phyloP scores from a whole-genome alignment of 768 basidiomycete species.

The Terana coerulea region DNA sequence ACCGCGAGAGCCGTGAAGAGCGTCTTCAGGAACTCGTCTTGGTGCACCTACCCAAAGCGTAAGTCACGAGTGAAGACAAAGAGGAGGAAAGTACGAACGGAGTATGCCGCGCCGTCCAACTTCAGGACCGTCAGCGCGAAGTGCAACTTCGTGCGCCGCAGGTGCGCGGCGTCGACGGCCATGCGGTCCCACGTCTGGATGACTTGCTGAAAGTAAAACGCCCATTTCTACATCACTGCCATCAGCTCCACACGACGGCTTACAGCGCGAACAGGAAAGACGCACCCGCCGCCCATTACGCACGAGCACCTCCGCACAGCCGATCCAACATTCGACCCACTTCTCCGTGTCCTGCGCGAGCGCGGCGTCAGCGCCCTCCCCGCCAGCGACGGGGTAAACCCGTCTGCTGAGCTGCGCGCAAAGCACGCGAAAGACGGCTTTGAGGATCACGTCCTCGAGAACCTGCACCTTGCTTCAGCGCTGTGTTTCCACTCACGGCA shows the following conservation, averaged over 20 bases:
- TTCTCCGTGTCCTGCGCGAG: constrained; percentile 15
- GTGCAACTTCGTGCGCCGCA: constrained; percentile 57
- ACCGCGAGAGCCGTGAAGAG: constrained; percentile 52
- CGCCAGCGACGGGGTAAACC: too few relatives aligned
- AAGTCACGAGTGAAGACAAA: constrained; percentile 1
- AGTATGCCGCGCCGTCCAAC: constrained; percentile 58
- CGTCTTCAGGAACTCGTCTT: constrained; percentile 49
- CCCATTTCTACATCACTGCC: constrained; percentile 55
- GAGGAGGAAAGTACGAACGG: constrained; percentile 35
- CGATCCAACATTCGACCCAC: constrained; percentile 71
- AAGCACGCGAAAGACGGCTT: constrained; percentile 54
- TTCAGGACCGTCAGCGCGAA: constrained; percentile 56
- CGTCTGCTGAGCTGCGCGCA: constrained; percentile 44
- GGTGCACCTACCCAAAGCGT: constrained; percentile 33
- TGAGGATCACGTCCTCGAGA: constrained; percentile 44
- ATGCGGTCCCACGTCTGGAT: constrained; percentile 50
- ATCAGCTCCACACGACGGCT: background rate
- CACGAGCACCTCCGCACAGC: constrained; percentile 60
- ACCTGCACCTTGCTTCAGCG: too few relatives aligned
- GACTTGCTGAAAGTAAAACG: constrained; percentile 48
- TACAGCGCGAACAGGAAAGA: background rate
- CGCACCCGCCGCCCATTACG: constrained; percentile 44
- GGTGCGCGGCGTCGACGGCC: constrained; percentile 41
- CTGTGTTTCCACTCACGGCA: too few relatives aligned
- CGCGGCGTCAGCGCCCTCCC: too few relatives aligned